phyloP scores from a whole-genome alignment of 108 stramenopile species.

The Nannochloropsis granulata region DNA sequence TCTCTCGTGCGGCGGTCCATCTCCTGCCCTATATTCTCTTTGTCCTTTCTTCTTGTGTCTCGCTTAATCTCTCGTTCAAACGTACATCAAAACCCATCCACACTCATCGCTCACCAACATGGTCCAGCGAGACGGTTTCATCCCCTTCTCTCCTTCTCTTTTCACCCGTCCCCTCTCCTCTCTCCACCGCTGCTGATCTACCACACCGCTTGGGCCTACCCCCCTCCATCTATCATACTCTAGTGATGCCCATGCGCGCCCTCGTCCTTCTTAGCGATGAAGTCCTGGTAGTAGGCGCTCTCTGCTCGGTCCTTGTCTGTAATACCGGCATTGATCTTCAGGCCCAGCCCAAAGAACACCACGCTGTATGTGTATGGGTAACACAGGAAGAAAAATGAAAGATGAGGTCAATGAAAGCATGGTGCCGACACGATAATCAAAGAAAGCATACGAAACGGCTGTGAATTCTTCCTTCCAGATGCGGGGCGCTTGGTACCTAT shows the following conservation, averaged over 20 bases:
- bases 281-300: not conserved
- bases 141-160: not conserved
- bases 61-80: no score
- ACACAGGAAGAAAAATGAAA: not conserved
- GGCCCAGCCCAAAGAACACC: not conserved
- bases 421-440: no score
- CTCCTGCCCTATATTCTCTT: no score
- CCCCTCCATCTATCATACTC: not conserved
- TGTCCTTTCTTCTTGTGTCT: no score
- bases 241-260: not conserved
- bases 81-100: no score
- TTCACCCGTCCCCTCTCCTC: not conserved
- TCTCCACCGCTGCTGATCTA: not conserved
- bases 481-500: no score
- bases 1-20: no score
- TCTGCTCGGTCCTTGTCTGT: not conserved
- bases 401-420: no score
- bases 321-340: not conserved
- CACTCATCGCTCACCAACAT: no score
- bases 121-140: no score
- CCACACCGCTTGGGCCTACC: not conserved
- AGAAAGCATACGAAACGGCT: no score
- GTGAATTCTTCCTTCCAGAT: no score
- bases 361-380: not conserved
- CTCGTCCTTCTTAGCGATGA: not conserved